A percentile compares a stretch with the other conserved stretches of the same genome.
These are phyloP conservation scores for Corniculantispora saksenae DNA, from an alignment of 2,329 filamentous ascomycete genomes.

Conservation along the genomic window DNA sequence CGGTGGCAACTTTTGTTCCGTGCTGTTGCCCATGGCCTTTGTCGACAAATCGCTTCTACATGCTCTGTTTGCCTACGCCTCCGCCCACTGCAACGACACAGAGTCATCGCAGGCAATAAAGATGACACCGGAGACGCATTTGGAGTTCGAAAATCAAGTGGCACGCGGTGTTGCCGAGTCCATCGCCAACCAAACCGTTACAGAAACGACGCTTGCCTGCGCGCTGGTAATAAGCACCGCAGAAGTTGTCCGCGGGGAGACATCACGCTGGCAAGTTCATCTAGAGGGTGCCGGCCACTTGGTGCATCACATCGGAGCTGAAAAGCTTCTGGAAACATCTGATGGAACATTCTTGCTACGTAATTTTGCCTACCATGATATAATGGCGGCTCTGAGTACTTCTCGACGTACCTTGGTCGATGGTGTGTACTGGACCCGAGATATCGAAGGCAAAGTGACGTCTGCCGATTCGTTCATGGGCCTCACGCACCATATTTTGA, in stretches of 20 bases:
- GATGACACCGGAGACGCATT: neutral
- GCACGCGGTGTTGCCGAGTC: neutral
- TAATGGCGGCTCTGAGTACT: constrained; percentile 6
- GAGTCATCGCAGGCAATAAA: neutral
- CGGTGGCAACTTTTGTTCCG: neutral
- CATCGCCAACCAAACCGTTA: neutral
- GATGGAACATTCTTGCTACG: constrained; percentile 1
- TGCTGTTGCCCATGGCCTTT: constrained; percentile 7
- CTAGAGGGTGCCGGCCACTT: constrained; percentile 3
- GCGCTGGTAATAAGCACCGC: constrained; percentile 5
- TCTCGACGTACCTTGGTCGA: neutral
- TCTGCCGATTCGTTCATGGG: constrained; percentile 10
- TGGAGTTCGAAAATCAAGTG: constrained; percentile 1
- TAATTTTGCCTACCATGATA: constrained; percentile 7
- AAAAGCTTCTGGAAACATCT: neutral
- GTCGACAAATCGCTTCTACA: constrained; percentile 4
- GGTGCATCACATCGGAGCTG: neutral
- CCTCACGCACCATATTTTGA: constrained; percentile 2
- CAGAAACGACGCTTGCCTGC: constrained; percentile 2
- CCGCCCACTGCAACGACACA: neutral
- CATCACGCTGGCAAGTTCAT: constrained; percentile 4
- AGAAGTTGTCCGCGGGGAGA: constrained; percentile 4
- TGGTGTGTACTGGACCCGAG: constrained; percentile 1
- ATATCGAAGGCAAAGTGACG: neutral
- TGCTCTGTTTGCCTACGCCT: constrained; percentile 6